Conservation (phyloP, 768 basidiomycete species). For the Rossbeevera mucosa region DNA sequence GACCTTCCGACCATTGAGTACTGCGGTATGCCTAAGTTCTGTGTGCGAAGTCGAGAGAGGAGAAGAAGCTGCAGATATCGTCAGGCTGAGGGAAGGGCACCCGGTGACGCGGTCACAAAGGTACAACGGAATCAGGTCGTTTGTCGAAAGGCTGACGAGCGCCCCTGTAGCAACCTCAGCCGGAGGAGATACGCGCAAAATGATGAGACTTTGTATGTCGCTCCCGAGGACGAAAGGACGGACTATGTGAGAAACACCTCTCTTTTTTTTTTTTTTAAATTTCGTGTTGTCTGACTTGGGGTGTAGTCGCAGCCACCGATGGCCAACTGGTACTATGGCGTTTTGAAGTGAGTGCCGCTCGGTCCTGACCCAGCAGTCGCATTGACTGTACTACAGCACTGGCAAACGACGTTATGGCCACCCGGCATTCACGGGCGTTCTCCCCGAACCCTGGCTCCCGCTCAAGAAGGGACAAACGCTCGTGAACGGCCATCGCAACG, state of each 20-base stretch:
- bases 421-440: conserved; percentile 87
- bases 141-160: not conserved
- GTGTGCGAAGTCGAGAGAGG: conserved; percentile 88
- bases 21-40: conserved; percentile 80
- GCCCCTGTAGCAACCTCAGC: conserved; percentile 64
- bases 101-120: conserved; percentile 88
- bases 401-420: conserved; percentile 93
- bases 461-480: conserved; percentile 77
- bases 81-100: conserved; percentile 72
- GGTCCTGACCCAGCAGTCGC: not conserved
- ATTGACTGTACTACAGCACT: conserved; percentile 49
- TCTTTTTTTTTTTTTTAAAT: not conserved
- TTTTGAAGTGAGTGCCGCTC: conserved; percentile 64
- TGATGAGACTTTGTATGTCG: conserved; percentile 92
- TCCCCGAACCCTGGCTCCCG: conserved; percentile 94
- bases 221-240: conserved; percentile 88
- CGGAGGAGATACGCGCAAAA: conserved; percentile 86
- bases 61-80: conserved; percentile 77
- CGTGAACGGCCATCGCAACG: conserved; percentile 46
- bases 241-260: conserved; percentile 69
- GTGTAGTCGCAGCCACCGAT: conserved; percentile 90
- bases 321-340: conserved; percentile 91
- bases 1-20: conserved; percentile 67
- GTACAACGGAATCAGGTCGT: conserved; percentile 30
- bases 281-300: conserved; percentile 5